These are phyloP conservation scores for Xylaria sp. DNA, from an alignment of 2,329 filamentous ascomycete species.

Conservation along the genomic window DNA sequence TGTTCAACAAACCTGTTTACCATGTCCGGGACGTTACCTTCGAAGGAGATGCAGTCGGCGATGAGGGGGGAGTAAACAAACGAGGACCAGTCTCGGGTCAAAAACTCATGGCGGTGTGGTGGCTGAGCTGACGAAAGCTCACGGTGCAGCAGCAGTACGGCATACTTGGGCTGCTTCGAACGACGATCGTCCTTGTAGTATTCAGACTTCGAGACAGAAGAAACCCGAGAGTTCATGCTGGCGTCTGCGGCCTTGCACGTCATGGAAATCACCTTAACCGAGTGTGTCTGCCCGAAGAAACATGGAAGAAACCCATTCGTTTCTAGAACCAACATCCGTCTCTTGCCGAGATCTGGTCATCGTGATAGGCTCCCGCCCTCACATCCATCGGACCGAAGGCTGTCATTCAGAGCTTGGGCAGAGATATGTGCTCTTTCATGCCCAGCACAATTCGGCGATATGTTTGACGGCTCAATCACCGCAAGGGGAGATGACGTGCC, in stretches of 20 bases:
- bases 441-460: too few relatives aligned
- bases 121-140: neutral
- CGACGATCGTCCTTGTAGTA: neutral
- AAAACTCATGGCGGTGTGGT: neutral
- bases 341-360: neutral
- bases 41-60: too few relatives aligned
- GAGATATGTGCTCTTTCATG: too few relatives aligned
- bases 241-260: neutral
- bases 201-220: neutral
- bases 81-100: neutral
- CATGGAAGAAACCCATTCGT: neutral
- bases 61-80: too few relatives aligned
- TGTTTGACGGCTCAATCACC: too few relatives aligned
- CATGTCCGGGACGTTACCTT: too few relatives aligned
- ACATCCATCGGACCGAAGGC: neutral
- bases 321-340: neutral
- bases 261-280: neutral
- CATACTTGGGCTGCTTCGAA: neutral
- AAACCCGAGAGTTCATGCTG: neutral
- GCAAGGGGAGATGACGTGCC: too few relatives aligned
- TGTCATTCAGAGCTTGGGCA: neutral
- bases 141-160: neutral
- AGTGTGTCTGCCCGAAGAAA: neutral
- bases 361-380: neutral
- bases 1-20: neutral